Evolutionary conservation across 1,139 yeast genomes (phyloP).

Genomic region (Candida sojae): DNA sequence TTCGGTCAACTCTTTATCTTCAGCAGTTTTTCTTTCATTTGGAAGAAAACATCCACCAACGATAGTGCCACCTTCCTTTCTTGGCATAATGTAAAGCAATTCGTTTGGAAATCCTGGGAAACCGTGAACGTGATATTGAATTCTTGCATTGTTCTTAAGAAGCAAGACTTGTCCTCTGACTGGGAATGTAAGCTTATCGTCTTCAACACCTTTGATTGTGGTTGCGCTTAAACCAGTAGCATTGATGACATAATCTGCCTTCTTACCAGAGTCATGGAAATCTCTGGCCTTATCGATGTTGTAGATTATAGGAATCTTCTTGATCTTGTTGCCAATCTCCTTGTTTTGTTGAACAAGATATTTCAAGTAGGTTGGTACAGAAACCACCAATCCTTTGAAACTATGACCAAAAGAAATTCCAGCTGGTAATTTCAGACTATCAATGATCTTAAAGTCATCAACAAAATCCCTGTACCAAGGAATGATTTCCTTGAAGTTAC

Average conservation of each 20-base stretch:
- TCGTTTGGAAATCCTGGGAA: constrained; percentile 37
- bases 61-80: constrained; percentile 56
- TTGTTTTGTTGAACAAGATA: constrained; percentile 43
- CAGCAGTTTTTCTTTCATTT: constrained; percentile 23
- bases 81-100: constrained; percentile 49
- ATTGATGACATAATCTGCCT: constrained; percentile 45
- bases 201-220: constrained; percentile 32
- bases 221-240: constrained; percentile 45
- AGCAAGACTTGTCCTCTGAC: constrained; percentile 42
- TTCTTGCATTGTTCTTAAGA: constrained; percentile 36
- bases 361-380: constrained; percentile 51
- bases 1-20: constrained; percentile 36
- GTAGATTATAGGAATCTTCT: constrained; percentile 27
- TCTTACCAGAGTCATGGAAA: constrained; percentile 21
- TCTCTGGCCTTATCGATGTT: constrained; percentile 29
- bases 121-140: constrained; percentile 30
- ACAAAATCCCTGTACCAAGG: constrained; percentile 52
- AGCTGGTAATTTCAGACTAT: constrained; percentile 28
- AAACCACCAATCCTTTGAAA: constrained; percentile 50
- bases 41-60: constrained; percentile 51
- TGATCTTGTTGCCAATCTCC: constrained; percentile 36
- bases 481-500: constrained; percentile 18
- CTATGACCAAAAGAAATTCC: constrained; percentile 39
- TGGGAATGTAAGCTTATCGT: constrained; percentile 27
- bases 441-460: constrained; percentile 31